Evolutionary conservation across 2,329 filamentous ascomycete species (phyloP).

Genomic region (Hypoxylon sp.): DNA sequence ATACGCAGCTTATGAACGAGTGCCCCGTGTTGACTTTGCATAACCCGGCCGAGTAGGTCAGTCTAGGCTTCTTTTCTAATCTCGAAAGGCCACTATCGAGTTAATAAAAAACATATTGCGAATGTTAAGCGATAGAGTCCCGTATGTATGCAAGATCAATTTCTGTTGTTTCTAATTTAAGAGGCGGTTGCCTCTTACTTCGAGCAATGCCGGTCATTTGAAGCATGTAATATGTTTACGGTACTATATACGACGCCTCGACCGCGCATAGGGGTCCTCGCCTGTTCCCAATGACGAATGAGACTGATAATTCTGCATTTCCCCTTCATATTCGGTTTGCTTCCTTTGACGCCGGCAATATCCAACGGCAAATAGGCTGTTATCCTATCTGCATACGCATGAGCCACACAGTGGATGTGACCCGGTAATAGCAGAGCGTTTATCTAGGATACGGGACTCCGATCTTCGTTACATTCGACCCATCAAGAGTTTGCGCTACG

Average conservation of each 20-base stretch:
- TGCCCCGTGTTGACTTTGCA: slow-evolving; percentile 25
- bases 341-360: slow-evolving; percentile 40
- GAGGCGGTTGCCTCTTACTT: slow-evolving; percentile 32
- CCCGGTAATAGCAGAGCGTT: slow-evolving; percentile 22
- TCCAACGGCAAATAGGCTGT: slow-evolving; percentile 45
- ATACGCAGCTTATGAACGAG: slow-evolving; percentile 36
- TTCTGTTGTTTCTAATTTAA: slow-evolving; percentile 31
- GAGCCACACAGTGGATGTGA: slow-evolving; percentile 39
- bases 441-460: slow-evolving; percentile 9
- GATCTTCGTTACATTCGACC: slow-evolving; percentile 14
- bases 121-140: slow-evolving; percentile 19
- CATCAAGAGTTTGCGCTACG: slow-evolving; percentile 25
- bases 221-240: slow-evolving; percentile 39
- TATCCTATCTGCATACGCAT: slow-evolving; percentile 39
- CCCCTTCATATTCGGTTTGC: slow-evolving; percentile 24
- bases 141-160: slow-evolving; percentile 17
- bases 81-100: slow-evolving; percentile 7
- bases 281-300: slow-evolving; percentile 15
- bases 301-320: slow-evolving; percentile 16
- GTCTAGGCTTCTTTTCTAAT: slow-evolving; percentile 25
- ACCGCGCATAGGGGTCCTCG: slow-evolving; percentile 23
- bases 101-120: slow-evolving; percentile 18
- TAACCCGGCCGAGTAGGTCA: slow-evolving; percentile 22
- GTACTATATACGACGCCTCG: slow-evolving; percentile 31
- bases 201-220: slow-evolving; percentile 37